phyloP scores from a whole-genome alignment of 441 rosid species.

The Hura crepitans region DNA sequence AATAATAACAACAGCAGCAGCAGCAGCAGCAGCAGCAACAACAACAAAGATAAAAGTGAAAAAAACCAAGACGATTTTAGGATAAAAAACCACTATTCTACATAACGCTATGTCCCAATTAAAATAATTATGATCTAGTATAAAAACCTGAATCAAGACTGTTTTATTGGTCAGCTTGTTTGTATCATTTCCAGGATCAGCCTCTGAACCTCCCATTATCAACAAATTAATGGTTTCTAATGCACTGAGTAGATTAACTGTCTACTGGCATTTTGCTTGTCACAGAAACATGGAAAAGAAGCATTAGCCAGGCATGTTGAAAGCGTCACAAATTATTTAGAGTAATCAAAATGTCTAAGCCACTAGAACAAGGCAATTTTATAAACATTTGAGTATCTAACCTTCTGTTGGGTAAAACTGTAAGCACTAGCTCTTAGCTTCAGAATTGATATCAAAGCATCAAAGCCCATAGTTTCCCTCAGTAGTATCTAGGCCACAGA shows the following conservation, averaged over 20 bases:
- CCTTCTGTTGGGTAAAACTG: slow-evolving; percentile 96
- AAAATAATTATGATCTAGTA: slow-evolving; percentile 8
- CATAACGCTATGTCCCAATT: not conserved
- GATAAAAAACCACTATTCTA: slow-evolving; percentile 22
- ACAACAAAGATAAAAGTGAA: too few species aligned
- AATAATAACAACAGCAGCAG: too few species aligned
- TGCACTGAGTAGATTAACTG: slow-evolving; percentile 78
- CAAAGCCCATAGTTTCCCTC: slow-evolving; percentile 92
- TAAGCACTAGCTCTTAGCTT: slow-evolving; percentile 73
- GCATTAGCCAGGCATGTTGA: slow-evolving; percentile 39
- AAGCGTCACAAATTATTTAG: slow-evolving; percentile 11
- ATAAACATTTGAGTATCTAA: slow-evolving; percentile 47
- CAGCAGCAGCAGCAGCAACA: too few species aligned
- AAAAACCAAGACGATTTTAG: slow-evolving; percentile 21
- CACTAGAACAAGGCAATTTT: slow-evolving; percentile 5
- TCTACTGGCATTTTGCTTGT: slow-evolving; percentile 81
- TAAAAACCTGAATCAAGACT: slow-evolving; percentile 77
- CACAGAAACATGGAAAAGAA: slow-evolving; percentile 31
- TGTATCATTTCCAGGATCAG: slow-evolving; percentile 66
- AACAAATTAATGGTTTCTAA: slow-evolving; percentile 83
- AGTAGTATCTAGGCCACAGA: slow-evolving; percentile 56
- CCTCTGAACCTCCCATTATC: slow-evolving; percentile 61
- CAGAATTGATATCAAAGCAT: slow-evolving; percentile 63
- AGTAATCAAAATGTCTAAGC: slow-evolving; percentile 18
- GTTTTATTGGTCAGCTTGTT: slow-evolving; percentile 76